Conservation (phyloP, 768 basidiomycete genomes). For the Pisolithus marmoratus region DNA sequence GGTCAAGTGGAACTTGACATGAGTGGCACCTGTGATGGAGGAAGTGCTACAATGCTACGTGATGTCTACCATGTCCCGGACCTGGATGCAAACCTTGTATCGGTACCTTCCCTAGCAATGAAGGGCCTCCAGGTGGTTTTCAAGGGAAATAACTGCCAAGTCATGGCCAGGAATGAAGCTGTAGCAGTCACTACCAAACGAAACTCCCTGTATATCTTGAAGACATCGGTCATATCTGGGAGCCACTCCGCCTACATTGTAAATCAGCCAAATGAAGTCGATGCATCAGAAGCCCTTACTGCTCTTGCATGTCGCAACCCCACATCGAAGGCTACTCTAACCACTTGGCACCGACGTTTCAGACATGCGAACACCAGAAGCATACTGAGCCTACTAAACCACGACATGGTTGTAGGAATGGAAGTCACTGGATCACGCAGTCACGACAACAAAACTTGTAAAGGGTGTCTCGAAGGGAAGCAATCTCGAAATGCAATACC, state of each 20-base stretch:
- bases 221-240: neutral
- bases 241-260: neutral
- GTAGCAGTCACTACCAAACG: too few species aligned
- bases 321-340: too few species aligned
- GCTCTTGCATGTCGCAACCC: too few species aligned
- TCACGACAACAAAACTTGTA: neutral
- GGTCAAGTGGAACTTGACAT: neutral
- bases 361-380: neutral
- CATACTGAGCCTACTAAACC: neutral
- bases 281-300: too few species aligned
- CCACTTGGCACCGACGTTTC: too few species aligned
- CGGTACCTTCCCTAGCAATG: constrained; percentile 5
- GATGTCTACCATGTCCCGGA: constrained; percentile 14
- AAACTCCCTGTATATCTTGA: too few species aligned
- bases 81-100: constrained; percentile 15
- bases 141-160: neutral
- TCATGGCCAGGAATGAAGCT: too few species aligned
- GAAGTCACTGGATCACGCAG: neutral
- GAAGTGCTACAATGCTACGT: constrained; percentile 2
- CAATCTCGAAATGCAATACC: neutral
- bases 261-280: too few species aligned
- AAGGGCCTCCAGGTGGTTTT: neutral
- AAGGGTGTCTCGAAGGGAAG: neutral
- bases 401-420: neutral
- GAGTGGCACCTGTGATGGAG: too few species aligned